phyloP scores from a whole-genome alignment of 495 filamentous ascomycete species.

The Lasiosphaeris hirsuta region DNA sequence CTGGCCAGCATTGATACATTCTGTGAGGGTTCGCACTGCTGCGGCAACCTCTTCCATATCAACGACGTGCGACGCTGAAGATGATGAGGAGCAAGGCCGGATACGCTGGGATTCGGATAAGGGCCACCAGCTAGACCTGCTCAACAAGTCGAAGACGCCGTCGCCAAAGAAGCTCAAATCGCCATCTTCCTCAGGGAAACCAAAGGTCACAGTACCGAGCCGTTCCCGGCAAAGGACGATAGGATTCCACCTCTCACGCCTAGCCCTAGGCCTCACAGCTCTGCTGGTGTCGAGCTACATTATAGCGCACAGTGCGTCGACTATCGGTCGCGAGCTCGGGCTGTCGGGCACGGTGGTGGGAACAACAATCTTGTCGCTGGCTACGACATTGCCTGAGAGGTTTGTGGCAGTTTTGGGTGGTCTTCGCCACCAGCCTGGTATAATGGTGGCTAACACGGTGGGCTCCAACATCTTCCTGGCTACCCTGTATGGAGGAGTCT shows the following conservation, averaged over 20 bases:
- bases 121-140: conserved; percentile 1
- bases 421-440: conserved; percentile 42
- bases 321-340: conserved; percentile 36
- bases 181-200: too few relatives aligned
- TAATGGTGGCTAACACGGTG: conserved; percentile 52
- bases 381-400: conserved; percentile 57
- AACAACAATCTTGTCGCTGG: conserved; percentile 52
- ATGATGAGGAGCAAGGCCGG: conserved; percentile 13
- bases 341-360: conserved; percentile 50
- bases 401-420: conserved; percentile 49
- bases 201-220: conserved; percentile 4
- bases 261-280: conserved; percentile 47
- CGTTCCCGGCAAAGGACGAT: conserved; percentile 17
- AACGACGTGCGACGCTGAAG: not conserved
- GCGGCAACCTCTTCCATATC: too few relatives aligned
- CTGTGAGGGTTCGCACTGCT: too few relatives aligned
- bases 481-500: conserved; percentile 32
- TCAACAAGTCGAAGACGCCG: not conserved
- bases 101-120: not conserved
- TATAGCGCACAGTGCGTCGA: conserved; percentile 40
- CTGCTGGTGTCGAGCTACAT: conserved; percentile 50
- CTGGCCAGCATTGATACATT: too few relatives aligned
- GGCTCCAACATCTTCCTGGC: conserved; percentile 43
- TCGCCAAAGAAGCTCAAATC: not conserved
- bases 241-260: conserved; percentile 39